Conservation (phyloP, 2,329 filamentous ascomycete genomes). For the Aspergillus brunneoviolaceus region DNA sequence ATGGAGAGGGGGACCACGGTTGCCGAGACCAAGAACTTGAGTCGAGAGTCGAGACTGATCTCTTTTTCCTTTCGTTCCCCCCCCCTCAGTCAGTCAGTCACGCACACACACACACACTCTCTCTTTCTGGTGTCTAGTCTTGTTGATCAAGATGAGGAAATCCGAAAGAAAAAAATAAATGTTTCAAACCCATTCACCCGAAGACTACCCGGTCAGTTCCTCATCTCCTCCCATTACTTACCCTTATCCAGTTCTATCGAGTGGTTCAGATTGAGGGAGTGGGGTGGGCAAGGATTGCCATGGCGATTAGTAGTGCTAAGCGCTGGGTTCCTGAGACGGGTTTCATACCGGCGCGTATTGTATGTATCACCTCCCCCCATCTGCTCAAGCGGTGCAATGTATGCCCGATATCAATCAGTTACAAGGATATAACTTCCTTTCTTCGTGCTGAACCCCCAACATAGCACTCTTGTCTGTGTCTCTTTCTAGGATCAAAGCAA, state of each 20-base stretch:
- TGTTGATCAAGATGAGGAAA: not conserved
- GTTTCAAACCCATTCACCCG: conserved; percentile 1
- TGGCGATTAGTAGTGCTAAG: conserved; percentile 5
- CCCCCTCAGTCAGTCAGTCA: not conserved
- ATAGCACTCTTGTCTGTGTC: not conserved
- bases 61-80: not conserved
- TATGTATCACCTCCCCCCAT: not conserved
- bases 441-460: not conserved
- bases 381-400: not conserved
- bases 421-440: not conserved
- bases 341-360: conserved; percentile 11
- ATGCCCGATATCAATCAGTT: not conserved
- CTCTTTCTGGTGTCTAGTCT: not conserved
- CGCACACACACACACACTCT: not conserved
- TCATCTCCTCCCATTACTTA: not conserved
- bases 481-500: not conserved
- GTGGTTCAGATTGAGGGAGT: not conserved
- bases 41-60: conserved; percentile 7
- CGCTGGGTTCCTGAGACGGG: conserved; percentile 22
- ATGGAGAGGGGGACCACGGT: conserved; percentile 1
- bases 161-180: not conserved
- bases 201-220: not conserved
- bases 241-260: not conserved
- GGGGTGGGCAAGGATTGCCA: not conserved
- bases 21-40: not conserved